These are phyloP conservation scores for Centrapalus pauciflorus DNA, from an alignment of 129 eudicot species.

Conservation along the genomic window DNA sequence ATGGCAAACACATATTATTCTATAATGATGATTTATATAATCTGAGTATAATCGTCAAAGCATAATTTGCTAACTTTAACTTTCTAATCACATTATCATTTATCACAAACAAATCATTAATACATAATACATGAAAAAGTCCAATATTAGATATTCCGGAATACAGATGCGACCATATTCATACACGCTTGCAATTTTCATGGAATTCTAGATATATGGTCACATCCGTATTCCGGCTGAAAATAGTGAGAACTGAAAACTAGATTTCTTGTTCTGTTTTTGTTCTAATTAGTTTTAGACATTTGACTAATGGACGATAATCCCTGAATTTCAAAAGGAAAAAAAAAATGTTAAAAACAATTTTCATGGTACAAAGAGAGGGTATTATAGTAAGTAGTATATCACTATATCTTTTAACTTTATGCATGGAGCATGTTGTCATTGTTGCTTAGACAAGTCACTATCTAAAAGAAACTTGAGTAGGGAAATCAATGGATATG, in stretches of 20 bases:
- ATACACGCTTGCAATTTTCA: too few relatives aligned
- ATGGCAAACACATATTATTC: too few relatives aligned
- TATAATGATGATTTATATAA: too few relatives aligned
- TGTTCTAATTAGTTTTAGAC: not conserved
- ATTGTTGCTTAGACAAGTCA: slow-evolving; percentile 10
- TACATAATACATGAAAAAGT: not conserved
- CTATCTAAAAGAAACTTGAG: slow-evolving; percentile 9
- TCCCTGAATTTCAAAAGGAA: too few relatives aligned
- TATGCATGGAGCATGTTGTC: slow-evolving; percentile 21
- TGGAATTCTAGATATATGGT: too few relatives aligned
- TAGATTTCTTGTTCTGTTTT: not conserved
- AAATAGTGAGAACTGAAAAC: too few relatives aligned
- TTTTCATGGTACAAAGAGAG: not conserved
- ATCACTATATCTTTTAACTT: slow-evolving; percentile 5
- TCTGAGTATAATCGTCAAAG: too few relatives aligned
- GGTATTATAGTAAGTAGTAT: too few relatives aligned
- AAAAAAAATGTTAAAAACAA: not conserved
- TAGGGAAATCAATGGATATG: slow-evolving; percentile 15
- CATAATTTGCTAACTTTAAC: too few relatives aligned
- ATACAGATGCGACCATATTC: not conserved
- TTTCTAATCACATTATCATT: too few relatives aligned
- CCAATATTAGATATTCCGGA: not conserved
- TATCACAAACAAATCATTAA: too few relatives aligned
- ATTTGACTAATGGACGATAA: not conserved
- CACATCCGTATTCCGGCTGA: too few relatives aligned